Evolutionary conservation across 169 alveolate genomes (phyloP).

Genomic region (Neospora caninum): DNA sequence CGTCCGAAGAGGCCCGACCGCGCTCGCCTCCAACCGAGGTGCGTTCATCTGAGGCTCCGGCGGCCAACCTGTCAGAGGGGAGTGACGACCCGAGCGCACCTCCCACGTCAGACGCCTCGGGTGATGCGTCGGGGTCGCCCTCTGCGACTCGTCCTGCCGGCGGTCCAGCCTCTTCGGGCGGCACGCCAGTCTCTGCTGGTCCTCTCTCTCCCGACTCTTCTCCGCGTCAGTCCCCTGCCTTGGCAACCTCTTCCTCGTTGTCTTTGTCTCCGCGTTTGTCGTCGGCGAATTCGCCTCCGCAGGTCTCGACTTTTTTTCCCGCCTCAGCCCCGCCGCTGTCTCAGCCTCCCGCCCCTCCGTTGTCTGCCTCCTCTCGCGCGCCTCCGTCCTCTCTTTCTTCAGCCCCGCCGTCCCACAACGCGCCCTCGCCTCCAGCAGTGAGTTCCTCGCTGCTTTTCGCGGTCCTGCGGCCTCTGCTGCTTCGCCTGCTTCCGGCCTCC

Average conservation of each 20-base stretch:
- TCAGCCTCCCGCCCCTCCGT: neutral
- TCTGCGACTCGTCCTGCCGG: too few species aligned
- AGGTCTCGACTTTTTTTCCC: neutral
- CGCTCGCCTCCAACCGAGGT: too few species aligned
- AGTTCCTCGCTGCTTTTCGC: neutral
- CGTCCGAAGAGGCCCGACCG: too few species aligned
- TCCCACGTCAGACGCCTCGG: too few species aligned
- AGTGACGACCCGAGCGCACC: too few species aligned
- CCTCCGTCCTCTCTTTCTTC: neutral
- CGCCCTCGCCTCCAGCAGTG: neutral
- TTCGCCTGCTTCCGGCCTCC: constrained; percentile 4
- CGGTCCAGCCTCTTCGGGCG: too few species aligned
- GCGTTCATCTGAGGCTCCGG: too few species aligned
- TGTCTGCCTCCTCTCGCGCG: neutral
- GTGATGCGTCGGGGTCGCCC: too few species aligned
- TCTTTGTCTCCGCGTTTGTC: neutral
- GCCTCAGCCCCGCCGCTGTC: neutral
- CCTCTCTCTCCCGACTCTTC: too few species aligned
- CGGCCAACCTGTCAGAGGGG: too few species aligned
- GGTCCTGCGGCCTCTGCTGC: constrained; percentile 29
- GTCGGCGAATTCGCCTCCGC: neutral
- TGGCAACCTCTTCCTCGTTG: neutral
- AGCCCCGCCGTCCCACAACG: neutral
- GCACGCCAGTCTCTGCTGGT: too few species aligned
- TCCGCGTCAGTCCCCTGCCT: too few species aligned